These are phyloP conservation scores for Nicotiana sylvestris DNA, from an alignment of 257 asterid genomes.

Conservation along the genomic window DNA sequence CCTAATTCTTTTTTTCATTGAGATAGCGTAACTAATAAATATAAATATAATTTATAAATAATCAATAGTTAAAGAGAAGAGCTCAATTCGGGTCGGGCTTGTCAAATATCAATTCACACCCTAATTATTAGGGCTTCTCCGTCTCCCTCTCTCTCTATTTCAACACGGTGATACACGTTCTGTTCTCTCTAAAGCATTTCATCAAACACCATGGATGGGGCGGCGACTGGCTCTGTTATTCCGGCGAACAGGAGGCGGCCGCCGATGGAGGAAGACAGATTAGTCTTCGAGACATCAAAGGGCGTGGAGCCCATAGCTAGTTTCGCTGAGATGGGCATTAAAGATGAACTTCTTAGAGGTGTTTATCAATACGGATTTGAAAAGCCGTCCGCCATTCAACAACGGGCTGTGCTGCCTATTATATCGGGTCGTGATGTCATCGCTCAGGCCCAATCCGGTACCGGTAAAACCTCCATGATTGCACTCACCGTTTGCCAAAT, in stretches of 20 bases:
- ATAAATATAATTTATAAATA: too few relatives aligned
- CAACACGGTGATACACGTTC: not conserved
- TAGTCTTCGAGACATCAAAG: constrained; percentile 72
- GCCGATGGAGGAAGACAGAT: constrained; percentile 54
- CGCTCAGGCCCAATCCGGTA: constrained; percentile 92
- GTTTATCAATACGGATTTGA: constrained; percentile 81
- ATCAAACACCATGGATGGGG: constrained; percentile 43
- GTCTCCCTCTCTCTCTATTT: not conserved
- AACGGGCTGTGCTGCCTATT: constrained; percentile 77
- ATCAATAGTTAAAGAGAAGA: not conserved
- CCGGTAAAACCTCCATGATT: constrained; percentile 95
- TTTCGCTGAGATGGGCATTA: constrained; percentile 87
- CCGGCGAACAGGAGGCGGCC: constrained; percentile 39
- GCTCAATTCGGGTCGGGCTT: not conserved
- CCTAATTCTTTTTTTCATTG: too few relatives aligned
- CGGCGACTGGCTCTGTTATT: constrained; percentile 37
- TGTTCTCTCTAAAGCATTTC: not conserved
- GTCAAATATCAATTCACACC: not conserved
- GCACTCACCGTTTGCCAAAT: constrained; percentile 85
- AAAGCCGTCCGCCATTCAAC: constrained; percentile 93
- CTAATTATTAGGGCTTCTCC: not conserved
- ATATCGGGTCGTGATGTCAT: constrained; percentile 85
- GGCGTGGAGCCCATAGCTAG: constrained; percentile 81
- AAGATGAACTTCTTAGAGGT: constrained; percentile 76
- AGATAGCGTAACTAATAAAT: too few relatives aligned